Evolutionary conservation across 2,329 filamentous ascomycete genomes (phyloP), one percentile per base, ranked within the genome.

Genomic region (Podosphaera leucotricha): DNA sequence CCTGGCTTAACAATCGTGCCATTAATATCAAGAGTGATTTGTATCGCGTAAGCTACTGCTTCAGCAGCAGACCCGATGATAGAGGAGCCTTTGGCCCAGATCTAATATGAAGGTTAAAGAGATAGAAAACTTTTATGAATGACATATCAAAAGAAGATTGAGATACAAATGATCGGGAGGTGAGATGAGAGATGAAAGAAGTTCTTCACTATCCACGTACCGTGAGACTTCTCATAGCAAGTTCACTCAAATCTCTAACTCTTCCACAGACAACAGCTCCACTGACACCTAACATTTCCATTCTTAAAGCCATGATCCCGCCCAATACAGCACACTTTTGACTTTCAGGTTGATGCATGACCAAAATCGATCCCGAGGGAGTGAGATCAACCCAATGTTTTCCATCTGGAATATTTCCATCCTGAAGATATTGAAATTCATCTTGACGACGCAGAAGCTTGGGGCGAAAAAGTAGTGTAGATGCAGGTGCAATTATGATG

Each of bases 291-390:
- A 76, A 64, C 13, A 67, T 57, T 53, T 74, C 72, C 68, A 84
- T 79, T 18, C 80, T 66, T 24, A 70, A 63, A 4, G 77, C 80
- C 70, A 84, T 80, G 50, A 85, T 81, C 16, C 80, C 80, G n/a
- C 80, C 80, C 5, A 81, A 67, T 6, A 81, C 68, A 5, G 80
- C 80, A 59, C 80, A 82, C 43, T 66, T 67, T 56, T 83, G 77
- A 0, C 64, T 66, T 0, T 63, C 54, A 0, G 78, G 76, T 53
- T 84, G 78, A 48, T 72, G 70, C 46, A 84, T 66, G 3, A 85
- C 62, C 3, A 76, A 71, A 44, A 84, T 66, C 1, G 73, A 77
- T 6, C 66, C 68, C 0, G 67, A 61, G 21, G 70, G 60, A 1
- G 72, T 68, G 37, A 72, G 61, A 58, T 86, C 80, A 33, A 75